Evolutionary conservation across 805 yeast species (phyloP).

Genomic region (Candida tibetensis): DNA sequence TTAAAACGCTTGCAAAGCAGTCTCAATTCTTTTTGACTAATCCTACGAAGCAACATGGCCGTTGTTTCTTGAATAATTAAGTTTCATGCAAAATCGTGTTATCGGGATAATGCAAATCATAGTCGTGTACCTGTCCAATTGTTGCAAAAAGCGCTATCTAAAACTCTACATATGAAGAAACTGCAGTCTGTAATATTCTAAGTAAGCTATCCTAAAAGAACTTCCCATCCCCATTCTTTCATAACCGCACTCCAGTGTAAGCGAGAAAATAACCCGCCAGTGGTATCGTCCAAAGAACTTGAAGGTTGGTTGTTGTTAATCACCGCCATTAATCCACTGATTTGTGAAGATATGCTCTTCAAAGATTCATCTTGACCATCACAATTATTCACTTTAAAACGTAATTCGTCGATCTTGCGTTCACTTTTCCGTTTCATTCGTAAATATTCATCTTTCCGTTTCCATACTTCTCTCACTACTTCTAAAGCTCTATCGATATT

Average conservation of each 20-base stretch:
- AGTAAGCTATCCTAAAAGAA: conserved; percentile 49
- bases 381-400: conserved; percentile 9
- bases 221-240: conserved; percentile 79
- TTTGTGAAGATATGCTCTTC: conserved; percentile 27
- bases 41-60: too few species aligned
- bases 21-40: too few species aligned
- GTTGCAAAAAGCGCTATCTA: too few species aligned
- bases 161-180: too few species aligned
- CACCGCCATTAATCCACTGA: conserved; percentile 42
- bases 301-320: conserved; percentile 28
- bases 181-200: too few species aligned
- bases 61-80: too few species aligned
- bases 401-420: conserved; percentile 16
- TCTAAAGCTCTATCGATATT: conserved; percentile 64
- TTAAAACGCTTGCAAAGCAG: too few species aligned
- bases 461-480: conserved; percentile 72
- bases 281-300: conserved; percentile 29
- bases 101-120: too few species aligned
- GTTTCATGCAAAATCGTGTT: too few species aligned
- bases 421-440: conserved; percentile 22
- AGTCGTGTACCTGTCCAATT: too few species aligned
- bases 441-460: conserved; percentile 48
- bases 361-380: conserved; percentile 3
- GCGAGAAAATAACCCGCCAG: conserved; percentile 45
- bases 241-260: conserved; percentile 68